Percentiles rank a stretch among this genome's conserved stretches.
phyloP scores from a whole-genome alignment of 148 eudicot genomes.

The Rhododendron henanense region DNA sequence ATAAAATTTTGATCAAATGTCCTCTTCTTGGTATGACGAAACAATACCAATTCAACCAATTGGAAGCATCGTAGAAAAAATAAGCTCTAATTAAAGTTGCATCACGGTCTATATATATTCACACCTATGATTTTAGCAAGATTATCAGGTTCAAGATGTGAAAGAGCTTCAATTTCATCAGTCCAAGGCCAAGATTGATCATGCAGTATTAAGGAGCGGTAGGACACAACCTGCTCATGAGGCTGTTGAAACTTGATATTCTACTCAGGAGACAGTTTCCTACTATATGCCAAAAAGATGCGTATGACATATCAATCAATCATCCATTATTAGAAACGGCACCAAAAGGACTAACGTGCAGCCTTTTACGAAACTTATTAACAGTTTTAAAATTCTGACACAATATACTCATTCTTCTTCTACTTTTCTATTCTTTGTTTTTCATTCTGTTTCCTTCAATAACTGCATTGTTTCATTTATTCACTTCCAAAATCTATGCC shows the following conservation, averaged over 20 bases:
- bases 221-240: constrained; percentile 70
- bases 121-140: constrained; percentile 26
- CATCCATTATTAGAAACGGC: not conserved
- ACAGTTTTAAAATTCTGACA: not conserved
- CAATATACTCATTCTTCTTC: not conserved
- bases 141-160: constrained; percentile 45
- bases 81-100: too few relatives aligned
- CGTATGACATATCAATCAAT: not conserved
- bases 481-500: not conserved
- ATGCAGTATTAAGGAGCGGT: constrained; percentile 61
- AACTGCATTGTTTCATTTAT: too few relatives aligned
- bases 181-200: constrained; percentile 68
- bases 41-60: too few relatives aligned
- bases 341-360: not conserved
- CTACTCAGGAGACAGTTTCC: constrained; percentile 67
- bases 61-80: too few relatives aligned
- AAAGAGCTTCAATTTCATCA: constrained; percentile 75
- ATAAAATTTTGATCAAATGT: too few relatives aligned
- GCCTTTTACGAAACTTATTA: too few relatives aligned
- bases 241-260: constrained; percentile 89
- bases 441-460: too few relatives aligned
- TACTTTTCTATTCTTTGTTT: too few relatives aligned
- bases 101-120: too few relatives aligned
- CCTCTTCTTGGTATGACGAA: too few relatives aligned
- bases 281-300: constrained; percentile 13